Conservation (phyloP, 1,284 basidiomycete genomes). For the Ceratobasidium papillatum region DNA sequence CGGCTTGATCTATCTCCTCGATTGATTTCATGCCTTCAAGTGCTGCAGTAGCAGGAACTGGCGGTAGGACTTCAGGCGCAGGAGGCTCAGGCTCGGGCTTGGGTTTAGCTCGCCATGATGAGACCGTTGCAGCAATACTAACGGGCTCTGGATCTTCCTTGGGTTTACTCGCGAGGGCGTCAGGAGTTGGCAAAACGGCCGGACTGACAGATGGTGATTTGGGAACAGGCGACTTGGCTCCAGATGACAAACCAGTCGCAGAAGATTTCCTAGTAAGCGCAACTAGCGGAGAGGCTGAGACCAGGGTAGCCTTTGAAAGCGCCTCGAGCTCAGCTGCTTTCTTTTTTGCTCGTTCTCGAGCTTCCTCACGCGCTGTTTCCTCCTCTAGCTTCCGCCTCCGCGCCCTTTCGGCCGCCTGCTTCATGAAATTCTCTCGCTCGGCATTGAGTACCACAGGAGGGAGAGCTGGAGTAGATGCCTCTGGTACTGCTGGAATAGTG, state of each 20-base stretch:
- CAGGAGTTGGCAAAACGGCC: slow-evolving; percentile 8
- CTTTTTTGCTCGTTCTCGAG: slow-evolving; percentile 81
- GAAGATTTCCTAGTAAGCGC: slow-evolving; percentile 17
- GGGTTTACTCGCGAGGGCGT: background rate
- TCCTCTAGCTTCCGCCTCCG: slow-evolving; percentile 80
- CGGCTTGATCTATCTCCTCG: slow-evolving; percentile 45
- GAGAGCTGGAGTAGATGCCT: slow-evolving; percentile 39
- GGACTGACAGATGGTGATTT: slow-evolving; percentile 16
- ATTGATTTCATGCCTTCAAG: slow-evolving; percentile 13
- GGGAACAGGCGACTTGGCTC: slow-evolving; percentile 16
- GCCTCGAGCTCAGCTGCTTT: slow-evolving; percentile 89
- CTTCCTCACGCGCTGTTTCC: slow-evolving; percentile 84
- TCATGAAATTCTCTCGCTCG: slow-evolving; percentile 82
- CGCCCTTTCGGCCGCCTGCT: slow-evolving; percentile 87
- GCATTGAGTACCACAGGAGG: slow-evolving; percentile 60
- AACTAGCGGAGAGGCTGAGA: slow-evolving; percentile 23
- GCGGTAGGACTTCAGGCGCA: background rate
- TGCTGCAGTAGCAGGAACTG: background rate
- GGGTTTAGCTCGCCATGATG: slow-evolving; percentile 21
- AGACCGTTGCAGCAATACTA: background rate
- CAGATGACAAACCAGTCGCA: slow-evolving; percentile 4
- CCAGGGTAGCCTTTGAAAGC: slow-evolving; percentile 61
- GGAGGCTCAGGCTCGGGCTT: slow-evolving; percentile 29
- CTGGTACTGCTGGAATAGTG: slow-evolving; percentile 19
- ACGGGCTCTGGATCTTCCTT: background rate